phyloP scores from a whole-genome alignment of 1,284 basidiomycete genomes.

The Puccinia coronata region DNA sequence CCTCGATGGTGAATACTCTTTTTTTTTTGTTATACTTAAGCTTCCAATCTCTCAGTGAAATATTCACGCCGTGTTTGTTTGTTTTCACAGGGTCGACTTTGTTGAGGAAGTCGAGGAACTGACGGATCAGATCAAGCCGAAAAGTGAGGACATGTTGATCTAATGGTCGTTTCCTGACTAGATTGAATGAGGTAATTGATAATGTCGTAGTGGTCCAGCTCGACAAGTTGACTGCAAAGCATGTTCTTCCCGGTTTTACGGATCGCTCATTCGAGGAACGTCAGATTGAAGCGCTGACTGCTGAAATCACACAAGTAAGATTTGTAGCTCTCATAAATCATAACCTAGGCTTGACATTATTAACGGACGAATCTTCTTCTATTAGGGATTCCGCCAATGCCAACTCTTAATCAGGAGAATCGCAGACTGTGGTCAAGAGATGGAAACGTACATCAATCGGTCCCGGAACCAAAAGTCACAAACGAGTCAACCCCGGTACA shows the following conservation, averaged over 20 bases:
- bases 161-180: constrained; percentile 1
- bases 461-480: constrained; percentile 11
- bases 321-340: background rate
- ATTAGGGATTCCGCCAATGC: constrained; percentile 37
- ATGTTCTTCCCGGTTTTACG: constrained; percentile 90
- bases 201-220: constrained; percentile 68
- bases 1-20: constrained; percentile 58
- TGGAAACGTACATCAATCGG: constrained; percentile 20
- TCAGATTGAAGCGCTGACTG: constrained; percentile 84
- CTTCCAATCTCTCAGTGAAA: constrained; percentile 52
- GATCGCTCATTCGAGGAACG: constrained; percentile 90
- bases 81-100: constrained; percentile 75
- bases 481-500: background rate
- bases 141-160: constrained; percentile 68
- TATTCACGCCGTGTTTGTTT: constrained; percentile 51
- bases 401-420: constrained; percentile 44
- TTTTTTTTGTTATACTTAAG: constrained; percentile 50
- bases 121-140: constrained; percentile 69
- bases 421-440: constrained; percentile 38
- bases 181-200: constrained; percentile 45
- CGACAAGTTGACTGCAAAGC: constrained; percentile 92
- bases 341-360: background rate
- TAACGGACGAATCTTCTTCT: background rate
- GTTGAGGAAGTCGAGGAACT: constrained; percentile 83
- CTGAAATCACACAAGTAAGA: constrained; percentile 77